Percentiles rank a stretch among this genome's conserved stretches.
These are phyloP conservation scores for Colletotrichum sp. DNA, from an alignment of 2,329 filamentous ascomycete species.

Conservation along the genomic window DNA sequence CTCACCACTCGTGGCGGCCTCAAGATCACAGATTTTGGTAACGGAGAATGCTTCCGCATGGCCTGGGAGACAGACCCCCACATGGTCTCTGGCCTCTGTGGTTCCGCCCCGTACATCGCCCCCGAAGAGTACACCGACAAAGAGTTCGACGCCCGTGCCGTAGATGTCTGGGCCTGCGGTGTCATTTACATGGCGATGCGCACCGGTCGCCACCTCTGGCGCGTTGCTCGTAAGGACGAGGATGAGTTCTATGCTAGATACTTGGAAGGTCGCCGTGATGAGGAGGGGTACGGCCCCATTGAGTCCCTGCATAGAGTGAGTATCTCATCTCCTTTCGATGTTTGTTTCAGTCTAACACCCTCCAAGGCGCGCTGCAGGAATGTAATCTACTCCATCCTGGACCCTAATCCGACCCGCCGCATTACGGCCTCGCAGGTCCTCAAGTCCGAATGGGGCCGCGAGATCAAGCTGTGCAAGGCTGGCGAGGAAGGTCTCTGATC, in stretches of 20 bases:
- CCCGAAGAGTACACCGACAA: conserved; percentile 95
- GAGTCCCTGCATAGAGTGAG: conserved; percentile 93
- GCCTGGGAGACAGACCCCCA: conserved; percentile 98
- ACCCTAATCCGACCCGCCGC: conserved; percentile 89
- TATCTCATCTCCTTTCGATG: conserved; percentile 22
- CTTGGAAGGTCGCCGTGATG: conserved; percentile 88
- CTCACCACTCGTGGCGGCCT: conserved; percentile 90
- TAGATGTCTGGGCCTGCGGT: conserved; percentile 97
- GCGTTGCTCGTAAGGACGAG: conserved; percentile 94
- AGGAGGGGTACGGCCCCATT: conserved; percentile 95
- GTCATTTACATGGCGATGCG: conserved; percentile 99
- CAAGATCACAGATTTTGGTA: conserved; percentile 98
- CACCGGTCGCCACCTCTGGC: conserved; percentile 94
- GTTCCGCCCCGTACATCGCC: conserved; percentile 95
- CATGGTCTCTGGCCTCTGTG: conserved; percentile 96
- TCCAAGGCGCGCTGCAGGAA: conserved; percentile 91
- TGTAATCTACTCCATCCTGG: conserved; percentile 97
- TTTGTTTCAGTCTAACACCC: not conserved
- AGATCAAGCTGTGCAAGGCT: conserved; percentile 96
- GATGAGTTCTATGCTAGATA: conserved; percentile 98
- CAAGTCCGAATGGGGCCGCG: conserved; percentile 97
- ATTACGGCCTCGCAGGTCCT: conserved; percentile 96
- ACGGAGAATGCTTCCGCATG: conserved; percentile 99
- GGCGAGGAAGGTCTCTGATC: conserved; percentile 89
- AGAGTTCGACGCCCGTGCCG: conserved; percentile 96